Evolutionary conservation across 2,329 filamentous ascomycete genomes (phyloP), one percentile per base, ranked within the genome.

Genomic region (Rutstroemia sp.): DNA sequence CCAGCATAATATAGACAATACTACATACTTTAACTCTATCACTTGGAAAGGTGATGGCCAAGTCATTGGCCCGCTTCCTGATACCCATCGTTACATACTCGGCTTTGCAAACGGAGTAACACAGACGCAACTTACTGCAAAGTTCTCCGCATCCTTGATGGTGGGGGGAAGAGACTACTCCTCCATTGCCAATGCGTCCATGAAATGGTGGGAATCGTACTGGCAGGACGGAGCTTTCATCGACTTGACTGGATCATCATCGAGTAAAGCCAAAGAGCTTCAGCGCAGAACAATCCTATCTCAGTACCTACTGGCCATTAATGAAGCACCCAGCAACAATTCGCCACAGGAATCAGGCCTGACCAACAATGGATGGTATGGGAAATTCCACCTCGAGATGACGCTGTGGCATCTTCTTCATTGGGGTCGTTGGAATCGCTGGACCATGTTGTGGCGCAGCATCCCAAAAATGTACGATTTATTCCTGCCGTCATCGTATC

Each of bases 361-460:
- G 1, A 72, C 76, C 63, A 76, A 76, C 39, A 76, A 76, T 39
- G 74, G 74, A 2, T 76, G 75, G 73, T 75, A 75, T 44, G 73
- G 73, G 60, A 73, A 73, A 56, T 73, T 76, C 41, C 73, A 75
- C 42, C 52, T 55, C 67, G 73, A 75, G 57, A 75, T 75, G 72
- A 67, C 73, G 0, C 59, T 73, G 0, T 75, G 73, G 73, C 73
- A 76, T 39, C 68, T 69, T 10, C 67, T 68, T 0, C 73, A 75
- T 54, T 75, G 72, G 70, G 66, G 66, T 2, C 69, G 68, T 0
- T 75, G 72, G 72, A 70, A 72, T 1, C 69, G 71, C 4, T 68
- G 70, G 50, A 61, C 66, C 8, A 60, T 72, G 23, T 69, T 75
- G 2, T 66, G 72, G 48, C 61, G 69, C 19, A 70, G 71, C 12